Evolutionary conservation across 1,284 basidiomycete species (phyloP).

Genomic region (Moesziomyces sp.): DNA sequence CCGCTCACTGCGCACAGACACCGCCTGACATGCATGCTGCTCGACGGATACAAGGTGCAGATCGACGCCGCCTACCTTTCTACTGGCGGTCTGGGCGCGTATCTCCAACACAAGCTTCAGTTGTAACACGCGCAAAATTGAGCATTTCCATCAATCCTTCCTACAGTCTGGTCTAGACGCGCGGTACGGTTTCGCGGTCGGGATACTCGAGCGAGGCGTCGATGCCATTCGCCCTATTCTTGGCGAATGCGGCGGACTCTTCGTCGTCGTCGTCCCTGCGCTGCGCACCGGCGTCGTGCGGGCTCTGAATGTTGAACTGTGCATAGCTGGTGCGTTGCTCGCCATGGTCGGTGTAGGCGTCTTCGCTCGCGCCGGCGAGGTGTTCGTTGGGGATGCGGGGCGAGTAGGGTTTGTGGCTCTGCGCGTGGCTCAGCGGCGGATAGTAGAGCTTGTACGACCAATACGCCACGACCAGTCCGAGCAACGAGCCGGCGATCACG

Average conservation of each 20-base stretch:
- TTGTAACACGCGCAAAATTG: neutral
- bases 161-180: slow-evolving; percentile 10
- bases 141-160: slow-evolving; percentile 1
- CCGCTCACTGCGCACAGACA: slow-evolving; percentile 1
- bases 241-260: slow-evolving; percentile 5
- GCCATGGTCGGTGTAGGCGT: neutral
- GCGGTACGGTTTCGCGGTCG: slow-evolving; percentile 31
- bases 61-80: slow-evolving; percentile 44
- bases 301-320: slow-evolving; percentile 8
- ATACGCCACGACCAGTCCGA: slow-evolving; percentile 80
- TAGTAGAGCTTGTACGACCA: slow-evolving; percentile 57
- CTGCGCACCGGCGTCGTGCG: neutral
- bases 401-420: slow-evolving; percentile 54
- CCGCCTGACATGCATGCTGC: slow-evolving; percentile 39
- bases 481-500: slow-evolving; percentile 80
- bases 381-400: slow-evolving; percentile 44
- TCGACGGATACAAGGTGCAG: slow-evolving; percentile 52
- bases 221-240: slow-evolving; percentile 4
- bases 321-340: slow-evolving; percentile 2
- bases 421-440: slow-evolving; percentile 34
- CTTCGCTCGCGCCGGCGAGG: slow-evolving; percentile 10
- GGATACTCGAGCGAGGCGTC: slow-evolving; percentile 27
- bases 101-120: slow-evolving; percentile 19
- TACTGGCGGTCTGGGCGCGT: slow-evolving; percentile 7
- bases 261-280: slow-evolving; percentile 3